Evolutionary conservation across 2,329 filamentous ascomycete genomes (phyloP).

Genomic region (Aureobasidium sp.): DNA sequence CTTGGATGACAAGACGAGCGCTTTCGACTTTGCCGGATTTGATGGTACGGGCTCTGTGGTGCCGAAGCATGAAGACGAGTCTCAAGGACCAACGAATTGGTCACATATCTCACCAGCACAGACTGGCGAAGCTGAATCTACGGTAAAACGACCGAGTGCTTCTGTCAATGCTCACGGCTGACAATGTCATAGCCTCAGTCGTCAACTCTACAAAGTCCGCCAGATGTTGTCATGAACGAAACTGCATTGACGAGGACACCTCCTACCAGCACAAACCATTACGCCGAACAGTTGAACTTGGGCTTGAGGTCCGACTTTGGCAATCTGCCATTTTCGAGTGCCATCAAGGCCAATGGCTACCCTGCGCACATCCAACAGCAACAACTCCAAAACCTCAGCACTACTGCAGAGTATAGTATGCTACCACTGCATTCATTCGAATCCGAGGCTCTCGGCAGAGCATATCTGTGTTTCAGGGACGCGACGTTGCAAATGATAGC

Average conservation of each 20-base stretch:
- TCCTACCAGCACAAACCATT: not conserved
- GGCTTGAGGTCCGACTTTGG: not conserved
- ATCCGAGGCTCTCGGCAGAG: not conserved
- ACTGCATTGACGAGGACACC: not conserved
- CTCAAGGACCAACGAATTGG: not conserved
- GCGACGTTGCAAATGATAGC: constrained; percentile 9
- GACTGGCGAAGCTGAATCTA: not conserved
- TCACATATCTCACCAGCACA: not conserved
- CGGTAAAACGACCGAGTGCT: not conserved
- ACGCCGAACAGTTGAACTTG: not conserved
- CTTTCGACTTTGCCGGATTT: not conserved
- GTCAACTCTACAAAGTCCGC: not conserved
- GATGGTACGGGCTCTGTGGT: not conserved
- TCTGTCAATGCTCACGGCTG: not conserved
- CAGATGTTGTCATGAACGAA: not conserved
- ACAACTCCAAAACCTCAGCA: constrained; percentile 6
- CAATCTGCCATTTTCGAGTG: constrained; percentile 14
- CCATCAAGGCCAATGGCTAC: constrained; percentile 11
- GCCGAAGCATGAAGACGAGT: not conserved
- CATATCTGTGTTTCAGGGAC: constrained; percentile 10
- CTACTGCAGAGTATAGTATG: not conserved
- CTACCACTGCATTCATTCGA: constrained; percentile 8
- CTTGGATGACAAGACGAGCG: constrained; percentile 3
- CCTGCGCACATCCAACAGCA: constrained; percentile 6
- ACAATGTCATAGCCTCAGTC: not conserved